phyloP scores from a whole-genome alignment of 2,329 filamentous ascomycete genomes.

The Dactylellina leptospora region DNA sequence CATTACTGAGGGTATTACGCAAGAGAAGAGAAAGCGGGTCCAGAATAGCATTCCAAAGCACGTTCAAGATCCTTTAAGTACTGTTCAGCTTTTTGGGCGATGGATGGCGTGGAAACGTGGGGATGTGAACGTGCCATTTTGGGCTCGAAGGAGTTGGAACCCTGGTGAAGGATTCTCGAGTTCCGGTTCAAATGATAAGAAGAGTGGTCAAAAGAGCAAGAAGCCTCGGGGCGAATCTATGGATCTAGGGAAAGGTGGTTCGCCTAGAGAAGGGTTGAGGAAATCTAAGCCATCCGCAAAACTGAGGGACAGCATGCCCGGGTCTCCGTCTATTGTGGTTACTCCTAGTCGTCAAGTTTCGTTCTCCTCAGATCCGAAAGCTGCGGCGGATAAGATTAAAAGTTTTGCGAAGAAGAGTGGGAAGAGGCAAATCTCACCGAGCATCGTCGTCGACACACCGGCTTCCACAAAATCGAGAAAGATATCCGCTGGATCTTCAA shows the following conservation, averaged over 20 bases:
- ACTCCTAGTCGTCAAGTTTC: constrained; percentile 49
- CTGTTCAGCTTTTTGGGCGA: constrained; percentile 69
- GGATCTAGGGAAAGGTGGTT: constrained; percentile 39
- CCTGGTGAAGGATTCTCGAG: constrained; percentile 59
- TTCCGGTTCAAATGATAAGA: constrained; percentile 9
- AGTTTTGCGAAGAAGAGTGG: constrained; percentile 49
- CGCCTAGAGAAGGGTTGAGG: constrained; percentile 43
- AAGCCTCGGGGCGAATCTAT: constrained; percentile 25
- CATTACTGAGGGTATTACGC: constrained; percentile 66
- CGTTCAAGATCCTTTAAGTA: constrained; percentile 69
- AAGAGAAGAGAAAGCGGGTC: constrained; percentile 69
- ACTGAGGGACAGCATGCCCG: constrained; percentile 38
- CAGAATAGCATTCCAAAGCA: constrained; percentile 71
- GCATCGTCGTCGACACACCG: constrained; percentile 11
- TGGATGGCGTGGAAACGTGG: constrained; percentile 75
- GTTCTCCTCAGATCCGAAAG: constrained; percentile 45
- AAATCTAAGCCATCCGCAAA: constrained; percentile 49
- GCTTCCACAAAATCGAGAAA: constrained; percentile 36
- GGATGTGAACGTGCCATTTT: constrained; percentile 70
- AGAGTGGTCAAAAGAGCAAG: constrained; percentile 24
- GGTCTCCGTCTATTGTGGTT: constrained; percentile 48
- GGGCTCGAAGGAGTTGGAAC: constrained; percentile 67
- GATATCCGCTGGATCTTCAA: constrained; percentile 34
- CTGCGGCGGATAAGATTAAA: constrained; percentile 47
- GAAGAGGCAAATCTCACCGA: constrained; percentile 40